Evolutionary conservation across 345 rosid species (phyloP).

Genomic region (Angophora floribunda): DNA sequence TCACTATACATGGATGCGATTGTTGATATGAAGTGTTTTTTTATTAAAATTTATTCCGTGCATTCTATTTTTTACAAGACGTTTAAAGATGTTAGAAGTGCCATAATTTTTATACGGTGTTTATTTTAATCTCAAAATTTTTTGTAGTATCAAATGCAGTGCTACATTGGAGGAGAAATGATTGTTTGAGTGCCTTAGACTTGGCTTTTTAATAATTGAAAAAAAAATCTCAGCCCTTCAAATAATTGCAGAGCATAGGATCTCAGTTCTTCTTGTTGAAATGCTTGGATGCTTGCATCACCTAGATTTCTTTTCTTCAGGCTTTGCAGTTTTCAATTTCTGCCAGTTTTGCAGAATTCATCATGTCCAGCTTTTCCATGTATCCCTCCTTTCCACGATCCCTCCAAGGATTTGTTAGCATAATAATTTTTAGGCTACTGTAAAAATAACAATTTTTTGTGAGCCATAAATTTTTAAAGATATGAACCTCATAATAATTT

Average conservation of each 20-base stretch:
- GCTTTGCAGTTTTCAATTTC: background rate
- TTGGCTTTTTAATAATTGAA: background rate
- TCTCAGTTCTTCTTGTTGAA: background rate
- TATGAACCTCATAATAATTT: too few species aligned
- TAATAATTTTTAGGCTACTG: too few species aligned
- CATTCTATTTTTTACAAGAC: background rate
- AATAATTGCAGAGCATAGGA: background rate
- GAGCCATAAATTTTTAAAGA: too few species aligned
- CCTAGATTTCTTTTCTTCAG: background rate
- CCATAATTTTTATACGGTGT: fast-evolving
- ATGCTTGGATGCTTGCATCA: background rate
- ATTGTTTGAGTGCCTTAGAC: fast-evolving
- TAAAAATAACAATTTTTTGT: too few species aligned
- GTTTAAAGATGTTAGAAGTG: fast-evolving
- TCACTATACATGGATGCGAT: background rate
- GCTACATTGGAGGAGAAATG: background rate
- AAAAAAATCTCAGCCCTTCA: background rate
- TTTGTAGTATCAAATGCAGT: background rate
- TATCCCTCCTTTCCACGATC: too few species aligned
- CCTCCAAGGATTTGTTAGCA: too few species aligned
- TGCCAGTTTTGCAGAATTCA: background rate
- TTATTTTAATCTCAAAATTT: fast-evolving
- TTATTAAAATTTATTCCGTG: background rate
- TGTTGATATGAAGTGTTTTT: background rate
- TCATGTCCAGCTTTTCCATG: background rate